A percentile compares a stretch with the other conserved stretches of the same genome.
phyloP scores from a whole-genome alignment of 805 yeast species.

The Yarrowia alimentaria region DNA sequence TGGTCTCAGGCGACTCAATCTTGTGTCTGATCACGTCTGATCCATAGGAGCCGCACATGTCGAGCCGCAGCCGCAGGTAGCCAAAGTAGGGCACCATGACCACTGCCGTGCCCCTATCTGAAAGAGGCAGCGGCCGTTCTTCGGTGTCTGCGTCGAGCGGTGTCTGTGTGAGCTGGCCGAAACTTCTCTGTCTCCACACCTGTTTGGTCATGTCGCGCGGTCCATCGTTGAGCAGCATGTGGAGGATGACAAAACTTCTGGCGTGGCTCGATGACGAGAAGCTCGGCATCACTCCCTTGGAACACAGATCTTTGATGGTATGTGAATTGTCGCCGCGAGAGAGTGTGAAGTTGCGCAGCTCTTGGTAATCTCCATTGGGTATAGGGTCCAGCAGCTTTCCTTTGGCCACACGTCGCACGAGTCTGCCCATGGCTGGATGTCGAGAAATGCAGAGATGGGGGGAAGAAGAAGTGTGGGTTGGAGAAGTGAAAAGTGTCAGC shows the following conservation, averaged over 20 bases:
- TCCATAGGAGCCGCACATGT: neutral
- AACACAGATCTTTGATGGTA: conserved; percentile 4
- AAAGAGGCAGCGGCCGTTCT: neutral
- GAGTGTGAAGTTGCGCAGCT: neutral
- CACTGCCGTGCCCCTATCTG: neutral
- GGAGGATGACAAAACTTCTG: conserved; percentile 2
- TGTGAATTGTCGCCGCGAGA: neutral
- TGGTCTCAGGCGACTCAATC: neutral
- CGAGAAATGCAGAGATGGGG: too few relatives aligned
- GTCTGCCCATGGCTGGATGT: neutral
- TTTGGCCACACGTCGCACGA: neutral
- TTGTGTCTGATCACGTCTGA: neutral
- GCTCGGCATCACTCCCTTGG: conserved; percentile 5
- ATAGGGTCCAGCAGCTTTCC: conserved; percentile 17
- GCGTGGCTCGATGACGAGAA: conserved; percentile 13
- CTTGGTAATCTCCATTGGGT: conserved; percentile 1
- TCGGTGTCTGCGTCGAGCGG: neutral
- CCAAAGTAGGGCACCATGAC: conserved; percentile 2
- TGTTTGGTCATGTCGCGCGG: neutral
- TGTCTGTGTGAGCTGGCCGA: neutral
- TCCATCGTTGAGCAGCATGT: conserved; percentile 18
- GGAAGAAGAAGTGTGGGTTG: too few relatives aligned
- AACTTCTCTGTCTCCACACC: neutral
- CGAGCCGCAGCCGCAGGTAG: neutral
- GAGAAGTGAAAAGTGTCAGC: too few relatives aligned